Percentiles rank a stretch among this genome's conserved stretches.
Conservation (phyloP, 2,329 filamentous ascomycete genomes). For the Gremmenia infestans region DNA sequence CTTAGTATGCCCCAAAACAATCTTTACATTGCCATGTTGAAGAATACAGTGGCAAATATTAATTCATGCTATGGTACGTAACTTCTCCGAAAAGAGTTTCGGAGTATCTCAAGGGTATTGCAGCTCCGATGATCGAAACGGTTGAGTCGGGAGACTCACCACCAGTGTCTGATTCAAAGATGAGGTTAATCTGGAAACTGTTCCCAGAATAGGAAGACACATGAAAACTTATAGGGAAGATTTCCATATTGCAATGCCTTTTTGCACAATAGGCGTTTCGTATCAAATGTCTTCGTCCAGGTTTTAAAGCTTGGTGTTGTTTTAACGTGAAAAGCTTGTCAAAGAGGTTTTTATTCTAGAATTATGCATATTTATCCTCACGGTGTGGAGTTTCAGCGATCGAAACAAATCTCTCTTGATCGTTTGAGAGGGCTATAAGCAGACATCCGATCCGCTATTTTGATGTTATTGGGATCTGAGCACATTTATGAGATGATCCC, state of each 20-base stretch:
- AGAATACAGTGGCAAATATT: not conserved
- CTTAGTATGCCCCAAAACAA: conserved; percentile 1
- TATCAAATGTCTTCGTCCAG: not conserved
- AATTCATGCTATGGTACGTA: not conserved
- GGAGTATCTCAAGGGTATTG: not conserved
- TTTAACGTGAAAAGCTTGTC: not conserved
- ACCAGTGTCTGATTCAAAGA: not conserved
- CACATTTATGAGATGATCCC: not conserved
- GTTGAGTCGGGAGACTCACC: not conserved
- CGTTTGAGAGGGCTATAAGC: not conserved
- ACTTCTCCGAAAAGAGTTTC: not conserved
- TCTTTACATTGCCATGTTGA: not conserved
- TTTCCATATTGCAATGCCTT: not conserved
- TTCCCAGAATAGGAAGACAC: not conserved
- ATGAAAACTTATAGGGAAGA: not conserved
- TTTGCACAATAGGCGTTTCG: not conserved
- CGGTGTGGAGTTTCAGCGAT: not conserved
- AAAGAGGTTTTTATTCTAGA: not conserved
- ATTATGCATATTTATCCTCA: not conserved
- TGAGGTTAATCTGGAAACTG: not conserved
- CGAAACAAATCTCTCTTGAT: not conserved
- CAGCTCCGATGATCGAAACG: not conserved
- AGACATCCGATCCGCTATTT: not conserved
- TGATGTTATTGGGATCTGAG: not conserved
- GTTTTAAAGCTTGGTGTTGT: not conserved